Evolutionary conservation across 2,329 filamentous ascomycete genomes (phyloP).

Genomic region (Fragosphaeria purpurea): DNA sequence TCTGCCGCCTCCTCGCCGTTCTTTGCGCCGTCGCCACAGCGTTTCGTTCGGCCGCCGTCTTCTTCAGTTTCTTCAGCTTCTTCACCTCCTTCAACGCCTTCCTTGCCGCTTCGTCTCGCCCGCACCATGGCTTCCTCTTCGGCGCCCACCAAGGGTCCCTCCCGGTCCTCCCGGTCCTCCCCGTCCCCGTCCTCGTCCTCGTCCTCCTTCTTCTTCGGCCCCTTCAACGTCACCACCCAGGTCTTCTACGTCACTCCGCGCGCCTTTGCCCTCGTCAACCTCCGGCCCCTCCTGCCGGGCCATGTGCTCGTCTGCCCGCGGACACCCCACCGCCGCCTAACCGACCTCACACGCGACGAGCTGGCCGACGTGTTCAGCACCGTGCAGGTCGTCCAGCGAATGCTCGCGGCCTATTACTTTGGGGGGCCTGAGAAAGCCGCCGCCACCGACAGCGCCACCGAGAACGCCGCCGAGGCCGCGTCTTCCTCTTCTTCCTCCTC

Average conservation of each 20-base stretch:
- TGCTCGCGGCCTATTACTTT: conserved; percentile 55
- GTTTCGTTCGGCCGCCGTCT: not conserved
- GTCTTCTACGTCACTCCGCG: conserved; percentile 76
- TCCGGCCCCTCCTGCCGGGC: conserved; percentile 86
- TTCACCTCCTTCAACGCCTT: not conserved
- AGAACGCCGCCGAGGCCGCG: conserved; percentile 25
- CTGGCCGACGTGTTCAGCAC: conserved; percentile 76
- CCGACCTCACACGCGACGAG: conserved; percentile 62
- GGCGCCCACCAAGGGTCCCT: not conserved
- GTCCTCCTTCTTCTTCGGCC: conserved; percentile 55
- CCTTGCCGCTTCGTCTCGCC: too few species aligned
- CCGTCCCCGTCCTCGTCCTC: not conserved
- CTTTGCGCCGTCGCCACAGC: not conserved
- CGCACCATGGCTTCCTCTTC: not conserved
- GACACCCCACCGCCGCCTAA: conserved; percentile 57
- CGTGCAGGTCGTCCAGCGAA: conserved; percentile 70
- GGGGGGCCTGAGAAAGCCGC: conserved; percentile 2
- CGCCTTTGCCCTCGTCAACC: conserved; percentile 84
- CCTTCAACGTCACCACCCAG: conserved; percentile 70
- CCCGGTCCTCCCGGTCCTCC: not conserved
- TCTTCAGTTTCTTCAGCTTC: too few species aligned
- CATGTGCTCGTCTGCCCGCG: conserved; percentile 85
- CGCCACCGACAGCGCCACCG: not conserved
- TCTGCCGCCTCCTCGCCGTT: too few species aligned
- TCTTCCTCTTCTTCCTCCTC: conserved; percentile 16